Evolutionary conservation across 2,329 filamentous ascomycete species (phyloP), one percentile per base, ranked within the genome.

Genomic region (Alternaria sp.): DNA sequence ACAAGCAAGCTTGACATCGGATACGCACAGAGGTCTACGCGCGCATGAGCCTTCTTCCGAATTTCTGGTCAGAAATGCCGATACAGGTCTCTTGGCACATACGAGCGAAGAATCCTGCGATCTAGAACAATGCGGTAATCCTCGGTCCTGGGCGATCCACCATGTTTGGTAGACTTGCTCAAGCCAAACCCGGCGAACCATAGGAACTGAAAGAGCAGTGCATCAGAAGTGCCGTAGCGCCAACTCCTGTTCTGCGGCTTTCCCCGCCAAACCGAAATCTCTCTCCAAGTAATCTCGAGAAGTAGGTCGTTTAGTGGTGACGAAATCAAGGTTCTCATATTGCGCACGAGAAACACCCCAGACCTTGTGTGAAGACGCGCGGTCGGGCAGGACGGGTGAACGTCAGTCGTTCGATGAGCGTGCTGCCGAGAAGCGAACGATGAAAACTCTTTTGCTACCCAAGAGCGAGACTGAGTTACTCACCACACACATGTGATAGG

Each of bases 391-490:
- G 47, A 44, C 8, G 28, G 46, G 28, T 33, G 54, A 63, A 45
- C 41, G 55, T 51, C 37, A 53, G 47, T 63, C 49, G 54, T 50
- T 51, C 54, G 47, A 68, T 53, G 60, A 56, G 54, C 49, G 26
- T 61, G 43, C 54, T 47, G 65, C 64, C 61, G 56, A 63, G 60
- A 65, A 56, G 63, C 58, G 54, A 55, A 63, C 51, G 54, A 64
- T 64, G 64, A 71, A 74, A 73, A 68, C 54, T 73, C 67, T 71
- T 66, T 60, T 61, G 59, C 57, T 60, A 62, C 28, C 64, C 47
- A 61, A 65, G 55, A 56, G 61, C 23, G 37, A 63, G 55, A 63
- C 18, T 63, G 43, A 30, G 57, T 47, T 26, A 58, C 33, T 55
- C 46, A 47, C 51, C 46, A 50, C 57, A 49, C 55, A 58, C 62